A percentile compares a stretch with the other conserved stretches of the same genome.
These are phyloP conservation scores for Acer negundo DNA, from an alignment of 345 rosid species.

Conservation along the genomic window DNA sequence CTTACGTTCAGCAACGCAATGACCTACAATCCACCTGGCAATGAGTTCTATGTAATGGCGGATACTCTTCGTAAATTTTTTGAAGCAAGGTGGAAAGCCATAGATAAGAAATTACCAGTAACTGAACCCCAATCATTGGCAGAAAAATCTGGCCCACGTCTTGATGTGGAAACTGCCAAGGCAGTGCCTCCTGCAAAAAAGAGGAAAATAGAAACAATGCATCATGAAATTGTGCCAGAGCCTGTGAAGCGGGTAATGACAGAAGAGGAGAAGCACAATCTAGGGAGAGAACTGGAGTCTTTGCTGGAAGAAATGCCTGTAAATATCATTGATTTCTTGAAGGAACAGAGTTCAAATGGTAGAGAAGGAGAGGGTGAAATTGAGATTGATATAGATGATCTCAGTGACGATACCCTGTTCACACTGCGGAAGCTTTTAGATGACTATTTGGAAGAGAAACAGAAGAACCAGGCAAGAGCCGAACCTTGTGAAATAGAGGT, in stretches of 20 bases:
- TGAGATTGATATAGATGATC: conserved; percentile 95
- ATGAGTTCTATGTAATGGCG: conserved; percentile 85
- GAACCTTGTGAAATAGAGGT: conserved; percentile 96
- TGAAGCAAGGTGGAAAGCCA: conserved; percentile 81
- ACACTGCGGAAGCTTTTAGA: conserved; percentile 69
- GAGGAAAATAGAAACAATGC: conserved; percentile 53
- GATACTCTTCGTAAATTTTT: conserved; percentile 68
- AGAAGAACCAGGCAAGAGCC: conserved; percentile 46
- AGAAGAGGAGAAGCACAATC: conserved; percentile 59
- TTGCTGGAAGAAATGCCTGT: conserved; percentile 71
- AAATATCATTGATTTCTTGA: conserved; percentile 74
- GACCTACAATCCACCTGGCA: conserved; percentile 91
- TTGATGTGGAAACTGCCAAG: conserved; percentile 40
- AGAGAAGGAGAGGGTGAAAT: conserved; percentile 82
- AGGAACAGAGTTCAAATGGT: conserved; percentile 70
- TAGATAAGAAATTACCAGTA: conserved; percentile 64
- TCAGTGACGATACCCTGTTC: conserved; percentile 75
- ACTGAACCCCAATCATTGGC: conserved; percentile 36
- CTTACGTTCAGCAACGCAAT: conserved; percentile 84
- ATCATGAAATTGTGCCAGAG: conserved; percentile 45
- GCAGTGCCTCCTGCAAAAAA: conserved; percentile 55
- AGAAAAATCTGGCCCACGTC: conserved; percentile 32
- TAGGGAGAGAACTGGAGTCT: conserved; percentile 64
- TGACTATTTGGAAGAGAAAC: conserved; percentile 66
- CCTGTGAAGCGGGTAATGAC: conserved; percentile 57